Conservation (phyloP, 495 filamentous ascomycete genomes). For the Aspergillus avenaceus region DNA sequence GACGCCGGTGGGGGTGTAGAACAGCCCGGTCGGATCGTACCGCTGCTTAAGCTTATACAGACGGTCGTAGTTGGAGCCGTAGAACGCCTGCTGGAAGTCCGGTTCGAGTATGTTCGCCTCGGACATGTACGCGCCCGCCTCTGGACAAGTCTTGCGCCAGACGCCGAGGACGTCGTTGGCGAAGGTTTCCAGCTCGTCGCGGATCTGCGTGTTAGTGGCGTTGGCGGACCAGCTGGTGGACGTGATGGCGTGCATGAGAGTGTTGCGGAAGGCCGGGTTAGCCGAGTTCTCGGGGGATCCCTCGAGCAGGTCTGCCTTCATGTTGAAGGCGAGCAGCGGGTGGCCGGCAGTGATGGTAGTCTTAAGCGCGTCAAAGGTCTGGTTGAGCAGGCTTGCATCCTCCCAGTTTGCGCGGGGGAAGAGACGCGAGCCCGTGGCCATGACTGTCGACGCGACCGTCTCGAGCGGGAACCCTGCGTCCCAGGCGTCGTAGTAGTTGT, state of each 20-base stretch:
- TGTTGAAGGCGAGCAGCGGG: slow-evolving; percentile 46
- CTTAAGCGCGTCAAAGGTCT: slow-evolving; percentile 42
- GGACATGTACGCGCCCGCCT: slow-evolving; percentile 32
- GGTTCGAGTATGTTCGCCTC: slow-evolving; percentile 57
- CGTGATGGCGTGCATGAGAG: slow-evolving; percentile 51
- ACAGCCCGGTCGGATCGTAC: slow-evolving; percentile 50
- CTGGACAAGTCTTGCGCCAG: slow-evolving; percentile 44
- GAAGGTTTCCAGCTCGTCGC: slow-evolving; percentile 17
- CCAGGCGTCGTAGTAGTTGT: slow-evolving; percentile 46
- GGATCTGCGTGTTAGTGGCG: slow-evolving; percentile 17
- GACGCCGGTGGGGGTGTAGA: slow-evolving; percentile 52
- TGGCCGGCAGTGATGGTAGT: slow-evolving; percentile 39
- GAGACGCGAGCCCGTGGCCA: slow-evolving; percentile 44
- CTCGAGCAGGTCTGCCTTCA: slow-evolving; percentile 32
- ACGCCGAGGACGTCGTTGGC: slow-evolving; percentile 41
- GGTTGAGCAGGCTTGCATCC: slow-evolving; percentile 28
- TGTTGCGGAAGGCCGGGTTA: slow-evolving; percentile 52
- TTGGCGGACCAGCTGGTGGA: slow-evolving; percentile 22
- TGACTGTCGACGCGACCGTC: slow-evolving; percentile 33
- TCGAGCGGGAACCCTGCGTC: slow-evolving; percentile 44
- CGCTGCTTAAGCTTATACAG: slow-evolving; percentile 48
- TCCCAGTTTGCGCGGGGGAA: slow-evolving; percentile 48
- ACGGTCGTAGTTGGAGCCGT: slow-evolving; percentile 49
- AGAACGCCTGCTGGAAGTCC: slow-evolving; percentile 60
- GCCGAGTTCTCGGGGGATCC: slow-evolving; percentile 36